These are phyloP conservation scores for Corchorus olitorius DNA, from an alignment of 345 rosid species.

Conservation along the genomic window DNA sequence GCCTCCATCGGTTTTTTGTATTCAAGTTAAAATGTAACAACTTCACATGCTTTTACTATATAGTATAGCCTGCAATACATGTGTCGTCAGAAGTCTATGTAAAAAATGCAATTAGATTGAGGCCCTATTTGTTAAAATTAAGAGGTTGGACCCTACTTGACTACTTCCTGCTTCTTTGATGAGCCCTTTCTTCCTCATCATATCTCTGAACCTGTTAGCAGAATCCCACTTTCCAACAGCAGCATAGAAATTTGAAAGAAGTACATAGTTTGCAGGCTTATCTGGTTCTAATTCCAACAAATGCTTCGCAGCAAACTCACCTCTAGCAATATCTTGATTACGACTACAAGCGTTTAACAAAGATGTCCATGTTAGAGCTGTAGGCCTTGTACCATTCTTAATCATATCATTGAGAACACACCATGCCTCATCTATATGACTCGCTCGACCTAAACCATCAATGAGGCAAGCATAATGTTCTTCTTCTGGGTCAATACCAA, in stretches of 20 bases:
- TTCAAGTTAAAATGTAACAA: too few species aligned
- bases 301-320: conserved; percentile 59
- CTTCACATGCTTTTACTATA: too few species aligned
- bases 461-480: conserved; percentile 76
- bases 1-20: too few species aligned
- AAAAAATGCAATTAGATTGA: too few species aligned
- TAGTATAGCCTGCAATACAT: too few species aligned
- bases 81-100: too few species aligned
- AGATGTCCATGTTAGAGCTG: conserved; percentile 53
- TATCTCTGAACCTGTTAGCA: conserved; percentile 52
- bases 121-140: too few species aligned
- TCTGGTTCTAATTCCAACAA: conserved; percentile 54
- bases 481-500: conserved; percentile 41
- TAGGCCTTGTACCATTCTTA: conserved; percentile 32
- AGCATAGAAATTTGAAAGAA: conserved; percentile 72
- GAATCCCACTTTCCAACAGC: conserved; percentile 60
- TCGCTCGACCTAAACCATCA: conserved; percentile 66
- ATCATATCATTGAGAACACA: conserved; percentile 42
- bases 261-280: conserved; percentile 45
- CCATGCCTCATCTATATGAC: conserved; percentile 63
- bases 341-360: conserved; percentile 61
- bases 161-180: conserved; percentile 68
- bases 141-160: conserved; percentile 23
- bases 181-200: conserved; percentile 50
- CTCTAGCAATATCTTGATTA: conserved; percentile 54